phyloP scores from a whole-genome alignment of 768 basidiomycete genomes.

The Suillus placidus region DNA sequence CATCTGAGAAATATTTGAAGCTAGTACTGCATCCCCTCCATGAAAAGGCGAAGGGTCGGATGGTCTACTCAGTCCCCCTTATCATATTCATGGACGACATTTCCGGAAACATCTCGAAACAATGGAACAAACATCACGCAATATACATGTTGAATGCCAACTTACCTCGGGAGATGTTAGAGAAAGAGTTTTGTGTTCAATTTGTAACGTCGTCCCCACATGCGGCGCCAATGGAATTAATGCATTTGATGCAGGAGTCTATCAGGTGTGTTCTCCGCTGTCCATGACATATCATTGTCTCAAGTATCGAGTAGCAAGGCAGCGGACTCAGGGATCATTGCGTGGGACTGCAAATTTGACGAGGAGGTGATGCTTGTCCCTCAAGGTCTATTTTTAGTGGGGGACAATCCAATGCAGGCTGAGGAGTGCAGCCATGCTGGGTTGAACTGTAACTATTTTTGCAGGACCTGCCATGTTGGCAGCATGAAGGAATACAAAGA shows the following conservation, averaged over 20 bases:
- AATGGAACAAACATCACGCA: constrained; percentile 50
- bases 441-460: constrained; percentile 41
- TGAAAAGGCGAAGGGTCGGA: constrained; percentile 14
- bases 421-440: constrained; percentile 31
- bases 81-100: constrained; percentile 39
- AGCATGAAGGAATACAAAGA: constrained; percentile 37
- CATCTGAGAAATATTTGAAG: constrained; percentile 5
- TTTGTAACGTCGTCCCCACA: constrained; percentile 44
- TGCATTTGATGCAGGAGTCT: constrained; percentile 32
- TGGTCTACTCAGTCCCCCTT: neutral
- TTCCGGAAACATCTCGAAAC: constrained; percentile 46
- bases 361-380: constrained; percentile 20
- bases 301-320: constrained; percentile 28
- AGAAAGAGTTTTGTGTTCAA: constrained; percentile 40
- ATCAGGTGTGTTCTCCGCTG: constrained; percentile 31
- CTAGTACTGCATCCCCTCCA: constrained; percentile 16
- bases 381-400: constrained; percentile 32
- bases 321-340: constrained; percentile 19
- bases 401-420: constrained; percentile 45
- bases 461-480: constrained; percentile 43
- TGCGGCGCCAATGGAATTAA: constrained; percentile 42
- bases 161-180: constrained; percentile 37
- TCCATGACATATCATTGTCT: constrained; percentile 21
- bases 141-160: constrained; percentile 41
- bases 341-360: constrained; percentile 31